phyloP scores from a whole-genome alignment of 441 rosid species.

The Hura crepitans region DNA sequence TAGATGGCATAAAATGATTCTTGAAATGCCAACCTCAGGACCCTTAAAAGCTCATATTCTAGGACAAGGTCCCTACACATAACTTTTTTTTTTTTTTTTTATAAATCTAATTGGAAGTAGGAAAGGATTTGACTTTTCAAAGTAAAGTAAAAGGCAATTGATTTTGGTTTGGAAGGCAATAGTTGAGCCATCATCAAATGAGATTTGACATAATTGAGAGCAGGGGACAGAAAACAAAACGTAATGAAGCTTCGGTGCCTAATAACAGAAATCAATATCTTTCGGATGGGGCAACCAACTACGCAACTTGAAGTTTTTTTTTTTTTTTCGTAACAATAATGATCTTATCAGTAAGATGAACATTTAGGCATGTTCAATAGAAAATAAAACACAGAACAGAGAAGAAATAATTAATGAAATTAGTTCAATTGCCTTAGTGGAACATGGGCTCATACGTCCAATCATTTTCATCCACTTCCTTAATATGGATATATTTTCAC shows the following conservation, averaged over 20 bases:
- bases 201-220: too few species aligned
- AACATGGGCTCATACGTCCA: not conserved
- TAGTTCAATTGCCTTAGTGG: not conserved
- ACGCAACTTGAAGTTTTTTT: not conserved
- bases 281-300: conserved; percentile 3
- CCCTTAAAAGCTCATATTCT: not conserved
- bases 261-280: not conserved
- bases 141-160: not conserved
- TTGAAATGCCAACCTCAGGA: not conserved
- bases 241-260: not conserved
- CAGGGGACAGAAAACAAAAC: too few species aligned
- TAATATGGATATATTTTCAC: too few species aligned
- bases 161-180: not conserved
- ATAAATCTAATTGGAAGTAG: too few species aligned
- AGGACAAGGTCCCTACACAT: too few species aligned
- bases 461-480: too few species aligned
- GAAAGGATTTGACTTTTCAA: too few species aligned
- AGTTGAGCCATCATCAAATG: not conserved
- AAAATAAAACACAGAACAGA: too few species aligned
- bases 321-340: not conserved
- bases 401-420: not conserved
- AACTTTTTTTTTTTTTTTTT: too few species aligned
- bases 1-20: not conserved
- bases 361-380: too few species aligned
- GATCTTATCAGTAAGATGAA: not conserved